Conservation (phyloP, 2,329 filamentous ascomycete genomes). For the Curvularia hawaiiensis region DNA sequence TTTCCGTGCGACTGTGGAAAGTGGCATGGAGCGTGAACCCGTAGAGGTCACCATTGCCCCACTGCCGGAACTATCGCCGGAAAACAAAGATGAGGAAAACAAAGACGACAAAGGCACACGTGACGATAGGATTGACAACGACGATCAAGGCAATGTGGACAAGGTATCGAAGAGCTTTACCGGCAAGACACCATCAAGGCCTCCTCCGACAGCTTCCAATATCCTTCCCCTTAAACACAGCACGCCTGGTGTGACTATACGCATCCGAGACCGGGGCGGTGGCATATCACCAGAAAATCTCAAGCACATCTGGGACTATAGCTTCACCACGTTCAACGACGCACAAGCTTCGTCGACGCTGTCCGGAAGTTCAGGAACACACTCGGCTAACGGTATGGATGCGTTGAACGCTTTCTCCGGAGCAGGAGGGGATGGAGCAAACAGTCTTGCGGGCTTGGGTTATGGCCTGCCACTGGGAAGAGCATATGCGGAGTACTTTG, state of each 20-base stretch:
- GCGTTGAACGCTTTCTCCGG: constrained; percentile 77
- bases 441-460: constrained; percentile 83
- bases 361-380: constrained; percentile 41
- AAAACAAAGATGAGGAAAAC: constrained; percentile 23
- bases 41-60: constrained; percentile 92
- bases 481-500: constrained; percentile 98
- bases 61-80: constrained; percentile 56
- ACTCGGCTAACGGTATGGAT: constrained; percentile 55
- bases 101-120: constrained; percentile 14
- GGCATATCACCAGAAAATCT: constrained; percentile 86
- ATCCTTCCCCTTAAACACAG: constrained; percentile 56
- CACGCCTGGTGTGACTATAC: constrained; percentile 86
- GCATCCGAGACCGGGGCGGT: constrained; percentile 93
- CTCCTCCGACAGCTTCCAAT: constrained; percentile 37
- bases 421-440: constrained; percentile 73
- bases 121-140: constrained; percentile 29
- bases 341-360: constrained; percentile 57
- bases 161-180: constrained; percentile 39
- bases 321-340: constrained; percentile 91
- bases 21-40: constrained; percentile 76
- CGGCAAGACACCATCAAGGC: constrained; percentile 24
- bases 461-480: constrained; percentile 90
- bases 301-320: constrained; percentile 93
- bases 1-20: constrained; percentile 91
- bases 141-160: constrained; percentile 41